These are phyloP conservation scores for Cryphonectria naterciae DNA, from an alignment of 2,329 filamentous ascomycete genomes.

Conservation along the genomic window DNA sequence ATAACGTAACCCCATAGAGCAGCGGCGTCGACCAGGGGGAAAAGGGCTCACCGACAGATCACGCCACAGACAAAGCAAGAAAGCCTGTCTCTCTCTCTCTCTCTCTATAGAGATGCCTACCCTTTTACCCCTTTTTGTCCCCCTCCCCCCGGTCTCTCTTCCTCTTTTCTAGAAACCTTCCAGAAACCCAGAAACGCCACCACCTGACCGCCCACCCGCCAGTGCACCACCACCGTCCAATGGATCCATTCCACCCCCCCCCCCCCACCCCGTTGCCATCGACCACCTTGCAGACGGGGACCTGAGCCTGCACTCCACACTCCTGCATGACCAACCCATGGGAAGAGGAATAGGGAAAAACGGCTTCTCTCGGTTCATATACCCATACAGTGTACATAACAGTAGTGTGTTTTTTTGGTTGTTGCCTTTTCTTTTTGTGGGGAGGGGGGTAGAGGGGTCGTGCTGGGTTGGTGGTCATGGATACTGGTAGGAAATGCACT, in stretches of 20 bases:
- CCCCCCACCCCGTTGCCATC: neutral
- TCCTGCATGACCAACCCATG: constrained; percentile 2
- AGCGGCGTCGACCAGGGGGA: too few species aligned
- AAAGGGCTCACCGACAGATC: neutral
- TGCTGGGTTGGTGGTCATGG: neutral
- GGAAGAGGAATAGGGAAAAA: neutral
- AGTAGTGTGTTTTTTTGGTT: neutral
- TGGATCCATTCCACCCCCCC: too few species aligned
- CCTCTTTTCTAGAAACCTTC: constrained; percentile 1
- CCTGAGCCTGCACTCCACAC: constrained; percentile 5
- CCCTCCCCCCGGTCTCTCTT: neutral
- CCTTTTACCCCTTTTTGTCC: neutral
- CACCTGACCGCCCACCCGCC: neutral
- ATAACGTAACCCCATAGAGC: too few species aligned
- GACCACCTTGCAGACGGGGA: constrained; percentile 1
- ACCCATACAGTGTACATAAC: neutral
- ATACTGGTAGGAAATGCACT: neutral
- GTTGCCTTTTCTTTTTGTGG: neutral
- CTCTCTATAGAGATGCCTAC: too few species aligned
- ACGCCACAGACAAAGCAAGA: neutral
- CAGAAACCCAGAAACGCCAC: neutral
- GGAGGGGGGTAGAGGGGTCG: neutral
- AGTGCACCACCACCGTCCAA: neutral
- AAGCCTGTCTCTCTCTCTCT: neutral
- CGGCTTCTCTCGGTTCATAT: neutral